Base-by-base conservation (phyloP, 805 yeast species). In the Starmerella stigmatis region DNA sequence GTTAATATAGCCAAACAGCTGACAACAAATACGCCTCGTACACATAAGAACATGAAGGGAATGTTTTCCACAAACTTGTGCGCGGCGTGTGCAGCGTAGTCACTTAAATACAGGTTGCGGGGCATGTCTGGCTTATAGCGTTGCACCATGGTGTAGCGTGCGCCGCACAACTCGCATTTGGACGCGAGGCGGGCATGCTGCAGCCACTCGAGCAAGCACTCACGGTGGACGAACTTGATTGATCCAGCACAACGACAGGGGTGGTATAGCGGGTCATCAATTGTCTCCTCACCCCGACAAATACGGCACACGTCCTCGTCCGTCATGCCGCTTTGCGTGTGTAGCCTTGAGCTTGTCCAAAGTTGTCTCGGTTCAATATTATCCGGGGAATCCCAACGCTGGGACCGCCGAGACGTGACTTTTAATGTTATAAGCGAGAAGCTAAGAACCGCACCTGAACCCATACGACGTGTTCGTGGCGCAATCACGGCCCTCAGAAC, bases 191-290 rank as follows among this genome's bases (percentile, higher is more conserved):
- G 69, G 16, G 83, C 69, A 59, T 77, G 86, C 41, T 72, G 69
- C 32, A 92, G 72, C 98, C 98, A 89, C 57, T 85, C 92, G 56
- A 78, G 66, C 37, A 89, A 64, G 62, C 99, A 92, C 45, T 81
- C 94, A 62, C 89, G 94, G 62, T 92, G 99, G 44, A 92, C 84
- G 57, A 79, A 88, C 60, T 81, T 81, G 61, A 92, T 94, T 12
- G 94, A 81, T 1, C 99, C 99, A 43, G 86, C 72, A 64, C 98
- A 92, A 57, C 76, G 79, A 64, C 99, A 92, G 3, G 98, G 98
- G 62, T 83, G 88, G 52, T 74, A 80, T 37, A 92, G 67, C 3
- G 96, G 96, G 52, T 83, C 85, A 1, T 73, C 76, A 0, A 64
- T 66, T 0, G 92, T 76, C n/a, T 75, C 88, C 56, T 86, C 97